phyloP scores from a whole-genome alignment of 306 rosid species.

The Astragalus glycyphyllos region DNA sequence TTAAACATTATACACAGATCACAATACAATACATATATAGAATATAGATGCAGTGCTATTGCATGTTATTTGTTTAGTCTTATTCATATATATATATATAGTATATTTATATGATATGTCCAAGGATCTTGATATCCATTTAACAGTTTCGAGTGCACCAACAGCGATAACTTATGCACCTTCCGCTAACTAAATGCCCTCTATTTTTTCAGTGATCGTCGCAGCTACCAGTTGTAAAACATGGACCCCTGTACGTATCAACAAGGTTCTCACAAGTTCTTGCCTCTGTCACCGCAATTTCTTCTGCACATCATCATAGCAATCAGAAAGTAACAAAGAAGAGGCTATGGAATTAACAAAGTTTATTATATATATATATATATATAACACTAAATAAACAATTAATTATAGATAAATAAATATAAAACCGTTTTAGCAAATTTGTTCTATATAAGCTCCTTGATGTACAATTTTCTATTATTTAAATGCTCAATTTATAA shows the following conservation, averaged over 20 bases:
- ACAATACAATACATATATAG: background rate
- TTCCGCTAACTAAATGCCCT: background rate
- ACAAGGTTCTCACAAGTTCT: slow-evolving; percentile 2
- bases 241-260: slow-evolving; percentile 2
- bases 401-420: no score
- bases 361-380: no score
- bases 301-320: background rate
- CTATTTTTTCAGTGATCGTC: background rate
- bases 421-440: no score
- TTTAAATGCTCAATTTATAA: no score
- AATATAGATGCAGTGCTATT: background rate
- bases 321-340: no score
- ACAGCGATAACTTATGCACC: slow-evolving; percentile 16
- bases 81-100: no score
- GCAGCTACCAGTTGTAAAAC: background rate
- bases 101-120: no score
- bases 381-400: no score
- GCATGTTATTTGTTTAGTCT: background rate
- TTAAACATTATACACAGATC: no score
- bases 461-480: no score
- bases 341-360: no score
- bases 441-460: no score
- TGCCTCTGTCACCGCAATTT: slow-evolving; percentile 20
- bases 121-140: background rate
- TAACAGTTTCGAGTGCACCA: slow-evolving; percentile 18